A percentile compares a stretch with the other conserved stretches of the same genome.
phyloP scores from a whole-genome alignment of 805 yeast species.

The Yarrowia sp. region DNA sequence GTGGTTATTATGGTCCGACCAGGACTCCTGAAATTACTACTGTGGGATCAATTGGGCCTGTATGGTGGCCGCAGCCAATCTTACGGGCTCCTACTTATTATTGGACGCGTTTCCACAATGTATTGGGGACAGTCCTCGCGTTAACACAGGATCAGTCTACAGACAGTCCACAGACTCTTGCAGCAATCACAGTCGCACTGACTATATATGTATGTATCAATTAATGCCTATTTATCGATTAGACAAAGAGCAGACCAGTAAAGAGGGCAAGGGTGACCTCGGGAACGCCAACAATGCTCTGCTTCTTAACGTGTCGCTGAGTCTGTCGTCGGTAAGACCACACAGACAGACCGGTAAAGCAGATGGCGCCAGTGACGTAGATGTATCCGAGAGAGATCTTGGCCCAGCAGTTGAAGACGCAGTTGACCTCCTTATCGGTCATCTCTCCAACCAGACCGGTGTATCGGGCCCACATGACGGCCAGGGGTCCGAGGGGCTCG shows the following conservation, averaged over 20 bases:
- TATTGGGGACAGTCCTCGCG: neutral
- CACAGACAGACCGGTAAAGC: constrained; percentile 34
- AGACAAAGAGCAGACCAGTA: constrained; percentile 37
- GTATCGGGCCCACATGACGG: constrained; percentile 38
- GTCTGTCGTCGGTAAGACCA: constrained; percentile 37
- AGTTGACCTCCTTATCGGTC: constrained; percentile 34
- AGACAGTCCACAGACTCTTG: neutral
- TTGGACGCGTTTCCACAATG: constrained; percentile 4
- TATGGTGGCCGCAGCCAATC: neutral
- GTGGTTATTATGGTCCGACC: neutral
- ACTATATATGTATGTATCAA: constrained; percentile 37
- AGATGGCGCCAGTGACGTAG: constrained; percentile 31
- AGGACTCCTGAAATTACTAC: neutral
- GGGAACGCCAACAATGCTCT: constrained; percentile 29
- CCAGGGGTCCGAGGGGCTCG: constrained; percentile 34
- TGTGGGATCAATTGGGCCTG: constrained; percentile 8
- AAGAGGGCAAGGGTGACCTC: constrained; percentile 36
- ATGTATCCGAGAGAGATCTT: constrained; percentile 35
- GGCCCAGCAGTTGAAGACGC: constrained; percentile 37
- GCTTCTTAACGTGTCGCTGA: constrained; percentile 32
- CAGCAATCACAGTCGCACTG: constrained; percentile 26
- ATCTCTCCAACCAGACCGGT: constrained; percentile 29
- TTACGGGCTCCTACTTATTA: neutral
- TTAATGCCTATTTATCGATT: constrained; percentile 35
- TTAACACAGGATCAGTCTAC: neutral